These are phyloP conservation scores for Abrus precatorius DNA, from an alignment of 306 rosid species.

Conservation along the genomic window DNA sequence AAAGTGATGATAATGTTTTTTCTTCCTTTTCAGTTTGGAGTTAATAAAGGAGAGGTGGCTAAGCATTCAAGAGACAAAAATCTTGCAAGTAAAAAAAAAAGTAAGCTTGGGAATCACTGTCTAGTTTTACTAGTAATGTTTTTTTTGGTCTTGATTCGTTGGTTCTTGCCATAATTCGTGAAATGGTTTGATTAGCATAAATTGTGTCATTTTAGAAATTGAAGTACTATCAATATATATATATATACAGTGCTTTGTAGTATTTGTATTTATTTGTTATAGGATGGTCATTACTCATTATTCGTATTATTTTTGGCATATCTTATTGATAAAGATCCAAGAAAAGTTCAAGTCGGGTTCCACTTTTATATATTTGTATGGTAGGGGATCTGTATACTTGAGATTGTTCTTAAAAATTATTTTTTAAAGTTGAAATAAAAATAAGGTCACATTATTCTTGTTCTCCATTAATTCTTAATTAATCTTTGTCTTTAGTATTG, in stretches of 20 bases:
- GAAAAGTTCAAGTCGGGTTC: constrained; percentile 73
- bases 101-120: constrained; percentile 56
- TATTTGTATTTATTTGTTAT: too few species aligned
- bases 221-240: not conserved
- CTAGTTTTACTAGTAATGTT: constrained; percentile 32
- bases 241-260: too few species aligned
- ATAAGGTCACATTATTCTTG: too few species aligned
- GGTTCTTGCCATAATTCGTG: constrained; percentile 37
- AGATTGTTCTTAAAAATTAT: not conserved
- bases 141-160: constrained; percentile 17
- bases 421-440: too few species aligned
- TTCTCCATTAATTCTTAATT: too few species aligned
- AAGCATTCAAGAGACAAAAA: constrained; percentile 63
- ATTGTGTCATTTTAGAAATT: constrained; percentile 1
- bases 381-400: constrained; percentile 49
- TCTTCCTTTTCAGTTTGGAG: constrained; percentile 68
- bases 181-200: constrained; percentile 17
- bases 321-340: constrained; percentile 60
- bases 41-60: constrained; percentile 76
- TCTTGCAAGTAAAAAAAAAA: constrained; percentile 62
- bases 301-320: constrained; percentile 52
- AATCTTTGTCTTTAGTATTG: too few species aligned
- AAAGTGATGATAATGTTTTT: constrained; percentile 23
- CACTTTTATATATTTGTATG: constrained; percentile 79
- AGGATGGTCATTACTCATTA: not conserved